phyloP scores from a whole-genome alignment of 2,329 filamentous ascomycete species.

The Arthroderma sp. region DNA sequence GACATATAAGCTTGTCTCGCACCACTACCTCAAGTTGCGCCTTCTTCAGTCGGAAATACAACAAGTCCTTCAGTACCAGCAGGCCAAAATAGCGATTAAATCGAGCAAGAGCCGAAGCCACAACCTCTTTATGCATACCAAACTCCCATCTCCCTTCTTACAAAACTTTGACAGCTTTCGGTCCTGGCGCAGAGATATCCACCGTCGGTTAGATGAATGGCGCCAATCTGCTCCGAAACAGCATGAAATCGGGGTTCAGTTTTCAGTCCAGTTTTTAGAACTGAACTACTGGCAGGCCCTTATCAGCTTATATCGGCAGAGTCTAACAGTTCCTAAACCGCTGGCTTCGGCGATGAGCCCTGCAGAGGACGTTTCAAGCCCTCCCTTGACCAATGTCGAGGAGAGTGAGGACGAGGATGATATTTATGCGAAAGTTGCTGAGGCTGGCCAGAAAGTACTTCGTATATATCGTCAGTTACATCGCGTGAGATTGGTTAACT shows the following conservation, averaged over 20 bases:
- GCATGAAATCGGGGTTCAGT: constrained; percentile 70
- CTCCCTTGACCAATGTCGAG: constrained; percentile 33
- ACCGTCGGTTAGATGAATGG: constrained; percentile 72
- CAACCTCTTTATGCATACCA: constrained; percentile 56
- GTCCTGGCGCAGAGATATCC: constrained; percentile 78
- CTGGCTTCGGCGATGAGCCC: constrained; percentile 63
- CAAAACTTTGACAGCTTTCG: constrained; percentile 72
- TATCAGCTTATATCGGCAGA: constrained; percentile 90
- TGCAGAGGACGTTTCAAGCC: constrained; percentile 46
- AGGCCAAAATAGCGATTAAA: constrained; percentile 64
- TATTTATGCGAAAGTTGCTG: constrained; percentile 87
- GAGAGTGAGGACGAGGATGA: constrained; percentile 64
- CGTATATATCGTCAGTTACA: constrained; percentile 84
- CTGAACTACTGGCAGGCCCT: constrained; percentile 97
- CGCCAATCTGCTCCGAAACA: constrained; percentile 67
- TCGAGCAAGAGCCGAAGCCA: constrained; percentile 52
- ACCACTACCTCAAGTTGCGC: constrained; percentile 83
- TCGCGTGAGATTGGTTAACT: constrained; percentile 77
- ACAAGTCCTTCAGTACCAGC: constrained; percentile 84
- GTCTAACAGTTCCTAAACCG: constrained; percentile 69
- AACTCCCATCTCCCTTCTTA: constrained; percentile 73
- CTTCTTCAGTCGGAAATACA: constrained; percentile 88
- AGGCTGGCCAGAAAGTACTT: constrained; percentile 85
- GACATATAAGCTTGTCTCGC: constrained; percentile 79
- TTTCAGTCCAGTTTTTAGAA: constrained; percentile 79